A percentile compares a stretch with the other conserved stretches of the same genome.
Conservation (phyloP, 2,329 filamentous ascomycete genomes). For the Zasmidium angulare region DNA sequence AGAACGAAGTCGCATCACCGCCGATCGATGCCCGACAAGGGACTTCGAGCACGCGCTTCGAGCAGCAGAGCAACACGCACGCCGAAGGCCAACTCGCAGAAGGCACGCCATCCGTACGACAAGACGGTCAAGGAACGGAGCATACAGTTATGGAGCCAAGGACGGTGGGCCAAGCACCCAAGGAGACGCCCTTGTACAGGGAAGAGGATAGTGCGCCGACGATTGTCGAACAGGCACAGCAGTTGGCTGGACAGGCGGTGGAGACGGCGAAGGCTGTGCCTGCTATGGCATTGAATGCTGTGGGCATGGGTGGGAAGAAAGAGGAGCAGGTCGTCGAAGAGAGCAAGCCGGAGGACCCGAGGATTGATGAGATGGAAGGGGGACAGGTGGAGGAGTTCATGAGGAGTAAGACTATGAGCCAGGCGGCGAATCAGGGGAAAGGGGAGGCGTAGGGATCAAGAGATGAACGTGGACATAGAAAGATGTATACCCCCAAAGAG, state of each 20-base stretch:
- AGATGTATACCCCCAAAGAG: neutral
- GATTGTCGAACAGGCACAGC: constrained; percentile 46
- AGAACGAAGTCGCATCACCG: constrained; percentile 39
- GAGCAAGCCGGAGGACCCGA: constrained; percentile 27
- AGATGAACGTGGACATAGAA: neutral
- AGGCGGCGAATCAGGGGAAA: constrained; percentile 15
- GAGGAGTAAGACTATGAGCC: constrained; percentile 30
- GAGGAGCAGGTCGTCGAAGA: constrained; percentile 27
- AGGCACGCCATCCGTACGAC: constrained; percentile 44
- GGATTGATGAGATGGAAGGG: constrained; percentile 34
- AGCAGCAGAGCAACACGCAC: constrained; percentile 45
- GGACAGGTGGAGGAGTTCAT: too few species aligned
- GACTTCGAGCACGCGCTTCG: constrained; percentile 43
- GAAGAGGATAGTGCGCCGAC: constrained; percentile 36
- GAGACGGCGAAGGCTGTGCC: constrained; percentile 21
- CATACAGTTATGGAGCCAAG: constrained; percentile 48
- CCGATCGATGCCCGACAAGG: constrained; percentile 36
- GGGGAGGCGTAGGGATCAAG: neutral
- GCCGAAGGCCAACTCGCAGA: constrained; percentile 43
- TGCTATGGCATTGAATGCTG: constrained; percentile 28
- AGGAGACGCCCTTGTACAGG: constrained; percentile 40
- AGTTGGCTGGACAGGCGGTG: constrained; percentile 33
- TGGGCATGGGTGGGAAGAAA: constrained; percentile 30
- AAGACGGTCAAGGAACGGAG: constrained; percentile 47
- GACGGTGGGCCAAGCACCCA: constrained; percentile 51